These are phyloP conservation scores for Hyphopichia wangnamkhiaoensis DNA, from an alignment of 1,139 yeast species.

Conservation along the genomic window DNA sequence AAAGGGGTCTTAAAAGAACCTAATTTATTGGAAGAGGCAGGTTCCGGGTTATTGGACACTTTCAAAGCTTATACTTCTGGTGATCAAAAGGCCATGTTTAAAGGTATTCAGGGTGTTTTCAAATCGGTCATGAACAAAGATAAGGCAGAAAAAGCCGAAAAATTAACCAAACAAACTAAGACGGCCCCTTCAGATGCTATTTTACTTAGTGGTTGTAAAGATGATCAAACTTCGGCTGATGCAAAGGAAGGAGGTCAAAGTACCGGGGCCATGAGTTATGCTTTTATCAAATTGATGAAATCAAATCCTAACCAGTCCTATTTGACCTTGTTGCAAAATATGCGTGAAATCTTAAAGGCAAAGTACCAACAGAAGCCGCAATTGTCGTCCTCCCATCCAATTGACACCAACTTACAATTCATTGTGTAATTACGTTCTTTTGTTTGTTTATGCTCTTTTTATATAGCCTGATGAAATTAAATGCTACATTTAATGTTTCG, in stretches of 20 bases:
- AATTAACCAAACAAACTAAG: constrained; percentile 46
- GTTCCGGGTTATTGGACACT: constrained; percentile 71
- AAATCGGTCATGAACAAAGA: constrained; percentile 37
- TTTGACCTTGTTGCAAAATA: constrained; percentile 73
- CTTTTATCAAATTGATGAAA: constrained; percentile 73
- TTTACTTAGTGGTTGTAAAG: constrained; percentile 87
- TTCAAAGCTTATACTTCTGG: constrained; percentile 74
- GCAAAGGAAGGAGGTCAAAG: constrained; percentile 74
- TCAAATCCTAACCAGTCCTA: constrained; percentile 74
- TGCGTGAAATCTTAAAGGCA: constrained; percentile 66
- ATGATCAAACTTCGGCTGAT: constrained; percentile 80
- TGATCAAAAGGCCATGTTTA: constrained; percentile 55
- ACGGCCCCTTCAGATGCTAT: constrained; percentile 89
- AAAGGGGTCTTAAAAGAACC: constrained; percentile 92
- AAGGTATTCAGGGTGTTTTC: constrained; percentile 49
- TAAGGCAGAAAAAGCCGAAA: constrained; percentile 28
- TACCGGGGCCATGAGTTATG: constrained; percentile 95
- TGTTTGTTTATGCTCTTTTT: no score
- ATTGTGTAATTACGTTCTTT: constrained; percentile 22
- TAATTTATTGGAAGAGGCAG: constrained; percentile 81
- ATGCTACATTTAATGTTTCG: no score
- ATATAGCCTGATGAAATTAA: no score
- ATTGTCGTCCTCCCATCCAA: constrained; percentile 79
- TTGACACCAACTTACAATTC: constrained; percentile 73
- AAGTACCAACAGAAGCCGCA: constrained; percentile 91